Evolutionary conservation across 768 basidiomycete species (phyloP).

Genomic region (Kwoniella pini): DNA sequence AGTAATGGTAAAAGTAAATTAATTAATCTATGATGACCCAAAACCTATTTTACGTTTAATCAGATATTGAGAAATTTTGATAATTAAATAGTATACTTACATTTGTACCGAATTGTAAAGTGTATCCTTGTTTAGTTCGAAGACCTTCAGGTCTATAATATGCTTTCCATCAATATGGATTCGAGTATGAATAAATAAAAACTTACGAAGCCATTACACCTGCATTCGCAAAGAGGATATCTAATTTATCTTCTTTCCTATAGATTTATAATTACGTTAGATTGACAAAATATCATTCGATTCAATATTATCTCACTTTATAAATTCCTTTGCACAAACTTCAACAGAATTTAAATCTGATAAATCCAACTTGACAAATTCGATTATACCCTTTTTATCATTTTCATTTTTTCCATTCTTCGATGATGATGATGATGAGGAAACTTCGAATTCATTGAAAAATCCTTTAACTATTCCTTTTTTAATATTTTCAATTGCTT

Average conservation of each 20-base stretch:
- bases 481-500: conserved; percentile 38
- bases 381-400: conserved; percentile 22
- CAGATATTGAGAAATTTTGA: background rate
- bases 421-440: no score
- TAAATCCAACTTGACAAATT: conserved; percentile 42
- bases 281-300: no score
- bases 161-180: background rate
- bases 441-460: no score
- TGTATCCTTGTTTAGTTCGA: conserved; percentile 44
- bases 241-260: conserved; percentile 28
- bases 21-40: conserved; percentile 43
- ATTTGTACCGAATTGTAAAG: conserved; percentile 49
- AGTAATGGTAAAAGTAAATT: conserved; percentile 36
- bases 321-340: conserved; percentile 28
- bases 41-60: conserved; percentile 2
- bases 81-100: conserved; percentile 21
- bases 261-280: no score
- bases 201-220: conserved; percentile 51
- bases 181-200: background rate
- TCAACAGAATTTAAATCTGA: conserved; percentile 41
- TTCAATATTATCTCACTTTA: conserved; percentile 25
- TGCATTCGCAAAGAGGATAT: conserved; percentile 47
- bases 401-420: background rate
- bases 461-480: background rate
- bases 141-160: conserved; percentile 30